Conservation (phyloP, 768 basidiomycete genomes). For the Amanita fuliginea region DNA sequence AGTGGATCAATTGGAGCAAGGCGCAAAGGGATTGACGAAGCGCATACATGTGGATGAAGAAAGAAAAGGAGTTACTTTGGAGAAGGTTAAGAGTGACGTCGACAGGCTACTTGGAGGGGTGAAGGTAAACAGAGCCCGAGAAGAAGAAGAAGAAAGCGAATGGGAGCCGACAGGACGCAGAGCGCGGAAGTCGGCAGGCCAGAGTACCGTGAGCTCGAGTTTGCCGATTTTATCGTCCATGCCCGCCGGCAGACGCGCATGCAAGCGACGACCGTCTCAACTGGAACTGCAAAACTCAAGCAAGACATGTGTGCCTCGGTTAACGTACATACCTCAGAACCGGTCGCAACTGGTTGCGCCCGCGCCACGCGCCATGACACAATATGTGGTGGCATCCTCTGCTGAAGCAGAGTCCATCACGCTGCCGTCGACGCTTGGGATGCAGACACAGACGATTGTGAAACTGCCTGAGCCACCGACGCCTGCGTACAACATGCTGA, state of each 20-base stretch:
- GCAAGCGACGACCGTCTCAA: constrained; percentile 27
- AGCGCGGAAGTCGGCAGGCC: not conserved
- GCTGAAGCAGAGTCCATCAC: constrained; percentile 40
- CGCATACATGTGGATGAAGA: constrained; percentile 25
- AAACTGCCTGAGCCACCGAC: constrained; percentile 31
- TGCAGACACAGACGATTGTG: constrained; percentile 31
- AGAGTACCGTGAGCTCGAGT: constrained; percentile 26
- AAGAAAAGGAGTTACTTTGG: constrained; percentile 36
- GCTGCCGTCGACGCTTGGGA: constrained; percentile 63
- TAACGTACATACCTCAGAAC: constrained; percentile 40
- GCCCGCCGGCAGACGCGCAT: not conserved
- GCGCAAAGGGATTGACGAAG: constrained; percentile 41
- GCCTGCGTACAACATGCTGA: constrained; percentile 52
- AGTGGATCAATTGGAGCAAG: constrained; percentile 25
- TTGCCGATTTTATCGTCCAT: constrained; percentile 23
- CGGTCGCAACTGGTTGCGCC: constrained; percentile 51
- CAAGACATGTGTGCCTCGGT: constrained; percentile 32
- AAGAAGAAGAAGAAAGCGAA: not conserved
- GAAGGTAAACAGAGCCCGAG: not conserved
- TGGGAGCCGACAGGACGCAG: not conserved
- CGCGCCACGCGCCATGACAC: constrained; percentile 65
- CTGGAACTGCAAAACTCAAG: not conserved
- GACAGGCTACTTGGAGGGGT: constrained; percentile 36
- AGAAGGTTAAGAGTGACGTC: constrained; percentile 52
- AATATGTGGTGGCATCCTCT: constrained; percentile 48